Conservation (phyloP, 2,329 filamentous ascomycete genomes). For the Ascochyta pisi region DNA sequence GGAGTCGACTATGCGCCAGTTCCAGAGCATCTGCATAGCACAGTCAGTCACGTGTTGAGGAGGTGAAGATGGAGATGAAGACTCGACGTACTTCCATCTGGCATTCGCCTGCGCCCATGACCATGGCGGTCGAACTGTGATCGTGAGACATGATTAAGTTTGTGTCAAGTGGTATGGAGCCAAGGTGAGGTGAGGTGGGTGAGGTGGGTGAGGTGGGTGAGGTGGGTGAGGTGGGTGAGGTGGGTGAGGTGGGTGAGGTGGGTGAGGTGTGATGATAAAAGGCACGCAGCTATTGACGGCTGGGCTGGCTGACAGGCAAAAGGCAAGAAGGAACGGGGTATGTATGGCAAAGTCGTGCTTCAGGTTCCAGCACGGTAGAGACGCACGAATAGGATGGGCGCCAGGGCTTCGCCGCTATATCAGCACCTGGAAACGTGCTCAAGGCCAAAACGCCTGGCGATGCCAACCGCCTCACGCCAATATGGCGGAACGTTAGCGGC, state of each 20-base stretch:
- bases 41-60: slow-evolving; percentile 5
- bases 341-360: not conserved
- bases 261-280: not conserved
- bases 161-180: slow-evolving; percentile 3
- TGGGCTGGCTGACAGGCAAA: too few relatives aligned
- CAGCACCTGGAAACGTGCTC: slow-evolving; percentile 15
- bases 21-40: slow-evolving; percentile 76
- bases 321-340: not conserved
- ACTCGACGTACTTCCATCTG: slow-evolving; percentile 48
- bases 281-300: too few relatives aligned
- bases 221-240: not conserved
- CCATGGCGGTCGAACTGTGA: slow-evolving; percentile 18
- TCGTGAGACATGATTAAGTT: slow-evolving; percentile 22
- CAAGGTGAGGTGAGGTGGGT: not conserved
- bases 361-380: not conserved
- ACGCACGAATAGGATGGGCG: not conserved
- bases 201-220: not conserved
- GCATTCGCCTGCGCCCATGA: slow-evolving; percentile 39
- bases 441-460: slow-evolving; percentile 7
- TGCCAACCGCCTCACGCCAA: slow-evolving; percentile 12
- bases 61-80: not conserved
- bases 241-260: not conserved
- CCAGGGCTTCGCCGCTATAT: slow-evolving; percentile 17
- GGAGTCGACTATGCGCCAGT: slow-evolving; percentile 74
- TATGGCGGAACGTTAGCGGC: slow-evolving; percentile 8